Base-by-base conservation (phyloP, 768 basidiomycete genomes). In the Guyanaporus albipodus region DNA sequence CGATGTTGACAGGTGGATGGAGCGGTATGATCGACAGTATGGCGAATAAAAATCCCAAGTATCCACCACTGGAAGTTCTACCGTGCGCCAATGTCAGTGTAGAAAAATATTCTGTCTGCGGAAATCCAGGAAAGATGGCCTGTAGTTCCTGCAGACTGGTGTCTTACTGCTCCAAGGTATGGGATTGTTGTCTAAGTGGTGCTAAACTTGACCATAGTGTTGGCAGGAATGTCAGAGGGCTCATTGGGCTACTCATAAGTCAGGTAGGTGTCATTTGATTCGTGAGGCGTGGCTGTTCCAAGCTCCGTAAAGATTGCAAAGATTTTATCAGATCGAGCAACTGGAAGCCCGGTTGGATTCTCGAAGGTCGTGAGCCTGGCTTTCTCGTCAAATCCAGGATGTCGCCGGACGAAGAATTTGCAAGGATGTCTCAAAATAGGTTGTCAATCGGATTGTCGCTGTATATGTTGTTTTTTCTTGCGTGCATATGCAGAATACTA, bases 101-200 rank as follows among this genome's bases (percentile, higher is more conserved):
- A 6, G 38, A 52, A 1, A 54, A 53, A n/a, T 44, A 58, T 38
- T 44, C 33, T 12, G 42, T 19, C 18, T 73, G 72, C 46, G 36
- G 53, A 12, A 60, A 67, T 0, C 59, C 54, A 9, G 73, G 71
- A 5, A 67, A 53, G 14, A 47, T 54, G 23, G 42, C 61, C 9
- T 66, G 63, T 36, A 47, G 56, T 24, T 44, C 53, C 18, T 75
- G 74, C 53, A 66, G 50, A 39, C 53, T 75, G 14, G 73, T 74
- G 2, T 69, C 68, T 17, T 76, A 76, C 49, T 76, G 75, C 52
- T 76, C 74, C 8, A 69, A 60, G 49, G 62, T 55, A 38, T 29
- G 37, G 7, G 1, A 18, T 10, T 18, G 2, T 49, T 22, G 27
- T 38, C 6, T 6, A 27, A 11, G 10, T 8, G 21, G 22, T 11